Evolutionary conservation across 495 filamentous ascomycete species (phyloP), one percentile per base, ranked within the genome.

Genomic region (Choiromyces venosus): DNA sequence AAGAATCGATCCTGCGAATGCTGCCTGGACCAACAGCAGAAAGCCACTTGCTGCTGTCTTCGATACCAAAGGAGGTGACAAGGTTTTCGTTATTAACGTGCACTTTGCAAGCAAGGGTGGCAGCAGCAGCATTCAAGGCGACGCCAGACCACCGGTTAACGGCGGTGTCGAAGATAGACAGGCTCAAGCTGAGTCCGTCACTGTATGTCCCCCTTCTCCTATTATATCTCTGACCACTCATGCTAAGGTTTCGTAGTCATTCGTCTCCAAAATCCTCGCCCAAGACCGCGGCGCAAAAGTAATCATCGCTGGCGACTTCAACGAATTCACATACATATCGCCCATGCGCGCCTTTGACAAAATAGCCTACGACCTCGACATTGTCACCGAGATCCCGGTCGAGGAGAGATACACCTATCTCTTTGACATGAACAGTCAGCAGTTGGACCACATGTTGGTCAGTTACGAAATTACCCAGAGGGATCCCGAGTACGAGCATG

Each of bases 391-490:
- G 0, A 83, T 85, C 9, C 80, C 82, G 18, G 67, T 78, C 0
- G 75, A 80, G 64, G 88, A 91, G 83, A 81, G 89, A 29, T 91
- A 90, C 71, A 88, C 87, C 4, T 90, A 90, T 78, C 78, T 86
- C 6, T 88, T 83, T 76, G 86, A 86, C 70, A 83, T 82, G 82
- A 87, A 86, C 75, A 80, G 82, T 44, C 84, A 90, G 81, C 84
- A 87, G 79, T 84, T 90, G 9, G 88, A 89, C 79, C 88, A 90
- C 81, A 86, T 89, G 82, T 88, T 85, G 74, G 84, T 90, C 39
- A 88, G 86, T 68, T 78, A 83, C 21, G 76, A 72, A 65, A 68
- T 86, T 52, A 75, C 70, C 68, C 65, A 73, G 61, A 80, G 77
- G 35, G 73, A 79, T 40, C 67, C 71, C 4, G 79, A 83, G 80